Base-by-base conservation (phyloP, 2,329 filamentous ascomycete genomes). In the Chaetomium olivaceum region DNA sequence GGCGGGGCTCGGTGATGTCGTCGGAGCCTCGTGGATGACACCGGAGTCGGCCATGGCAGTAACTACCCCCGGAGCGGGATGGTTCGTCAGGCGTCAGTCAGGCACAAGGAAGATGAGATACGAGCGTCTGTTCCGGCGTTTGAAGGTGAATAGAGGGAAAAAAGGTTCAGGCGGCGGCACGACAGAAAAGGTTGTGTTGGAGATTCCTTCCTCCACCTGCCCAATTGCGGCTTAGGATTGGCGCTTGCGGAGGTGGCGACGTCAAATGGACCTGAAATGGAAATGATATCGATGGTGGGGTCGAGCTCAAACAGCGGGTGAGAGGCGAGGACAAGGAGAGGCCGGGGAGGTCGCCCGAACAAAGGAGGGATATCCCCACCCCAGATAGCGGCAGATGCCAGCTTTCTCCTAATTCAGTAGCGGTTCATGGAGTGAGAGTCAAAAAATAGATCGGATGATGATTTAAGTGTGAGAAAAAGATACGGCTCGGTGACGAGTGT, bases 11-110 rank as follows among this genome's bases (percentile, higher is more conserved):
- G 58, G 63, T 27, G 57, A 63, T 29, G 57, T 58, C 56, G 54
- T 62, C 58, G 59, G 63, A 56, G 66, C 57, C 16, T 67, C 62
- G 46, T 71, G 64, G 29, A 62, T 63, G n/a, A 55, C 66, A 9
- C 67, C 65, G 59, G 63, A n/a, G n/a, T 70, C 70, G 57, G 70
- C 72, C 71, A 71, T 74, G 63, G 57, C 57, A 66, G 62, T 57
- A 63, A 46, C 63, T 46, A 43, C n/a, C 55, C 50, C 61, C 39
- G 31, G 48, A 27, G 43, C 21, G 36, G 50, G 21, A 27, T 39
- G 21, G 23, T 9, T 7, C 58, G 48, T 19, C 33, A 29, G 31
- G 29, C 25, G 19, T 61, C 46, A 14, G 55, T 43, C 39, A 43
- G 29, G 21, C n/a, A 33, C 33, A 39, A 7, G 36, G 25, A 25